Evolutionary conservation across 176 grass and related monocot species (phyloP).

Genomic region (Echinochloa phyllopogon): DNA sequence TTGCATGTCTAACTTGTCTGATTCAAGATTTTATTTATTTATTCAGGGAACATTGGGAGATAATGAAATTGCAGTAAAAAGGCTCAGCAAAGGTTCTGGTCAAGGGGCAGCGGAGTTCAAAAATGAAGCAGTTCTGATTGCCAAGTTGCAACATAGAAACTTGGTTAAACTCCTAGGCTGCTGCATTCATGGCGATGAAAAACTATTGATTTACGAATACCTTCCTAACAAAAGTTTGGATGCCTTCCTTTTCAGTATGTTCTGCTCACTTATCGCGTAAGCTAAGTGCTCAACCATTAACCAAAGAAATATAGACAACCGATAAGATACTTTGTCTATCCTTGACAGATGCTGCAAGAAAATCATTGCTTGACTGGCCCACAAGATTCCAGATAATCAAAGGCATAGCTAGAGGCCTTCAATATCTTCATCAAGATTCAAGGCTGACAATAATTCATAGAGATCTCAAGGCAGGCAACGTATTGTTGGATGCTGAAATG

Average conservation of each 20-base stretch:
- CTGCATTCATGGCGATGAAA: slow-evolving; percentile 46
- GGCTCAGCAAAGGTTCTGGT: slow-evolving; percentile 38
- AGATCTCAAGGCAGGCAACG: slow-evolving; percentile 59
- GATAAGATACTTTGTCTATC: background rate
- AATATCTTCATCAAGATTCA: slow-evolving; percentile 77
- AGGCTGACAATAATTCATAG: slow-evolving; percentile 51
- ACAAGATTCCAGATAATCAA: slow-evolving; percentile 62
- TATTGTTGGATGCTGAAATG: slow-evolving; percentile 58
- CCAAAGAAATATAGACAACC: slow-evolving; percentile 10
- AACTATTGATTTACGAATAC: slow-evolving; percentile 55
- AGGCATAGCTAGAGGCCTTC: slow-evolving; percentile 59
- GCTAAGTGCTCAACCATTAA: background rate
- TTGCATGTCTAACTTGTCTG: background rate
- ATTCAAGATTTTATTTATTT: background rate
- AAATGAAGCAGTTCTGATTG: slow-evolving; percentile 49
- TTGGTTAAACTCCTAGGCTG: slow-evolving; percentile 54
- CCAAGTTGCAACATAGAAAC: slow-evolving; percentile 62
- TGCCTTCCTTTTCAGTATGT: slow-evolving; percentile 60
- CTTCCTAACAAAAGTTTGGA: slow-evolving; percentile 61
- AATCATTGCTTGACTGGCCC: slow-evolving; percentile 48
- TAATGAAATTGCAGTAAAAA: slow-evolving; percentile 47
- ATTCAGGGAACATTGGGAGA: slow-evolving; percentile 42
- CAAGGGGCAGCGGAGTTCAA: slow-evolving; percentile 57
- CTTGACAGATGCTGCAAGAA: slow-evolving; percentile 38
- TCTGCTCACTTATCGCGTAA: background rate